A percentile compares a stretch with the other conserved stretches of the same genome.
Evolutionary conservation across 495 filamentous ascomycete species (phyloP).

Genomic region (Amphirosellinia nigrospora): DNA sequence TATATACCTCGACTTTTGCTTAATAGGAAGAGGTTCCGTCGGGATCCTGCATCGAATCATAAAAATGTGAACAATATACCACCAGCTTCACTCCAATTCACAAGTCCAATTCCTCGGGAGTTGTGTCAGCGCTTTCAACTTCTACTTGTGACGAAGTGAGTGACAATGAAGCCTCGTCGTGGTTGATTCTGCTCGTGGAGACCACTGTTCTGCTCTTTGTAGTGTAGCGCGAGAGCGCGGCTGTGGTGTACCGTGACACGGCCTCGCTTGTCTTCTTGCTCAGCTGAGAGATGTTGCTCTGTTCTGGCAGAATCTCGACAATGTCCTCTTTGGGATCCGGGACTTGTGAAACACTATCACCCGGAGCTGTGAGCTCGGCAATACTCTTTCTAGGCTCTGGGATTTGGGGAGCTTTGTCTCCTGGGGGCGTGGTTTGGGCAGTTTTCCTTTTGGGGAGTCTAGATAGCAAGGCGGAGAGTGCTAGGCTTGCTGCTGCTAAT

Average conservation of each 20-base stretch:
- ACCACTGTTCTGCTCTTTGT: constrained; percentile 9
- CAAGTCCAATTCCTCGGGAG: constrained; percentile 10
- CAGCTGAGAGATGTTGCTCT: background rate
- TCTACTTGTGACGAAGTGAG: background rate
- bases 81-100: background rate
- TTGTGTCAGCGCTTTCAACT: background rate
- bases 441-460: background rate
- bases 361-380: background rate
- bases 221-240: constrained; percentile 5
- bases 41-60: background rate
- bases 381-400: background rate
- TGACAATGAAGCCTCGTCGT: background rate
- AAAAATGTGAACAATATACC: background rate
- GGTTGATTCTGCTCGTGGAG: constrained; percentile 14
- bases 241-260: constrained; percentile 16
- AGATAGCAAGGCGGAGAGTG: background rate
- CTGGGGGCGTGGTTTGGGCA: background rate
- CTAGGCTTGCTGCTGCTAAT: background rate
- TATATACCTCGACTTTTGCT: no score
- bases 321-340: background rate
- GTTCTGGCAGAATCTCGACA: background rate
- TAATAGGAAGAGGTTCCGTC: no score
- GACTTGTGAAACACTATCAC: background rate
- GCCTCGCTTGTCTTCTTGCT: background rate
- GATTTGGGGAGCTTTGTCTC: background rate